phyloP scores from a whole-genome alignment of 2,329 filamentous ascomycete species.

The Claviceps purpurea region DNA sequence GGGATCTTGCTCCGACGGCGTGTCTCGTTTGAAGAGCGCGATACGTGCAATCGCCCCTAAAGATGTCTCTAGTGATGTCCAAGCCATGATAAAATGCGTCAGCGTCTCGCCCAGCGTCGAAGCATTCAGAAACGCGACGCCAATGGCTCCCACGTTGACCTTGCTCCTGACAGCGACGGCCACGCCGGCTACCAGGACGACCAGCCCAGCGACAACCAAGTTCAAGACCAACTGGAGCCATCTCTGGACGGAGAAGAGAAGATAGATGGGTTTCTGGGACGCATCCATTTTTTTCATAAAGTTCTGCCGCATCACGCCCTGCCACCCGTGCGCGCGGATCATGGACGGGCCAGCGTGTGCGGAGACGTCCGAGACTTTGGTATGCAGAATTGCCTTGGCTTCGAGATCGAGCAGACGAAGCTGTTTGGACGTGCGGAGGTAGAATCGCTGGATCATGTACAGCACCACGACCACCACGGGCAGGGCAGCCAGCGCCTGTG shows the following conservation, averaged over 20 bases:
- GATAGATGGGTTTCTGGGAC: slow-evolving; percentile 16
- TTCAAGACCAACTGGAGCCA: slow-evolving; percentile 33
- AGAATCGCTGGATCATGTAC: slow-evolving; percentile 12
- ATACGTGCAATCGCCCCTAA: slow-evolving; percentile 11
- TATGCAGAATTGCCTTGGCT: slow-evolving; percentile 32
- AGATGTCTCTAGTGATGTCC: slow-evolving; percentile 10
- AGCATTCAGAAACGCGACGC: slow-evolving; percentile 6
- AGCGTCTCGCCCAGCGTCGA: slow-evolving; percentile 4
- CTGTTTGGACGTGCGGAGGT: slow-evolving; percentile 39
- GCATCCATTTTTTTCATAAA: slow-evolving; percentile 24
- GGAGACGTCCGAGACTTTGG: slow-evolving; percentile 23
- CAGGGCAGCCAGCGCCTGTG: too few relatives aligned
- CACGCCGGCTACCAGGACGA: slow-evolving; percentile 18
- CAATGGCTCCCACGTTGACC: slow-evolving; percentile 1
- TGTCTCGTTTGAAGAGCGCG: slow-evolving; percentile 3
- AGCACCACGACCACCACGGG: slow-evolving; percentile 9
- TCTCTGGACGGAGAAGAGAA: slow-evolving; percentile 30
- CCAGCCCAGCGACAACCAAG: slow-evolving; percentile 16
- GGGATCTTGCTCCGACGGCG: neutral
- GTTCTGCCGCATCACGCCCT: slow-evolving; percentile 24
- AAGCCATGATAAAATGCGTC: slow-evolving; percentile 2
- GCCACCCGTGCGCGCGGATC: slow-evolving; percentile 15
- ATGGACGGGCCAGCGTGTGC: slow-evolving; percentile 10
- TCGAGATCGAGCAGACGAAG: slow-evolving; percentile 41
- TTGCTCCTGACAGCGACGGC: slow-evolving; percentile 12